These are phyloP conservation scores for Epichloe uncinata DNA, from an alignment of 2,329 filamentous ascomycete genomes.

Conservation along the genomic window DNA sequence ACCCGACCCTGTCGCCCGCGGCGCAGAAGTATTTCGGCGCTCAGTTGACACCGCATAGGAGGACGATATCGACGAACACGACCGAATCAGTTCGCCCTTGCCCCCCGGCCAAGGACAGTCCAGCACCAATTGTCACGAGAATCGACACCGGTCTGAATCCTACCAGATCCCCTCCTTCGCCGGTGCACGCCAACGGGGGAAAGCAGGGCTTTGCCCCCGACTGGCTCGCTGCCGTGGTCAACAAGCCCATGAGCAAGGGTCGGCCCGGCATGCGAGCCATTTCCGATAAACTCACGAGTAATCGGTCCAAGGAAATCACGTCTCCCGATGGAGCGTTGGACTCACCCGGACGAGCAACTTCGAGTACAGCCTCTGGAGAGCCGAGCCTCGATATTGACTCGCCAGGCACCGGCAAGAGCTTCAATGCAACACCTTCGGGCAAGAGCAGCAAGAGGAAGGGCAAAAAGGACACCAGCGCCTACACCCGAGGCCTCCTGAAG, in stretches of 20 bases:
- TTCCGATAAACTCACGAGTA: conserved; percentile 58
- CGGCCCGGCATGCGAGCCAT: conserved; percentile 67
- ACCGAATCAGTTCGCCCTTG: conserved; percentile 39
- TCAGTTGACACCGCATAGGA: conserved; percentile 35
- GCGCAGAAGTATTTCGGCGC: conserved; percentile 58
- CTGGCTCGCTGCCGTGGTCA: conserved; percentile 39
- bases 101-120: conserved; percentile 39
- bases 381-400: conserved; percentile 71
- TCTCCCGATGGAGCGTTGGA: conserved; percentile 38
- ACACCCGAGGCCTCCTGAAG: conserved; percentile 73
- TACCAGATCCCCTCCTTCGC: conserved; percentile 27
- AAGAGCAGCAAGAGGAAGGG: conserved; percentile 51
- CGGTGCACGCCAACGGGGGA: conserved; percentile 20
- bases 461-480: conserved; percentile 97
- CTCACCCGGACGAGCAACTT: conserved; percentile 65
- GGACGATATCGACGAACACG: conserved; percentile 47
- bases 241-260: conserved; percentile 35
- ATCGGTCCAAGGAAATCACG: conserved; percentile 39
- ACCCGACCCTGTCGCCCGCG: conserved; percentile 46
- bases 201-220: conserved; percentile 34
- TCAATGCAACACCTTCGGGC: conserved; percentile 34
- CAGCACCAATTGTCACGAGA: conserved; percentile 45
- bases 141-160: conserved; percentile 33
- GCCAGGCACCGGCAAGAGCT: conserved; percentile 47
- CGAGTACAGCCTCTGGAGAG: conserved; percentile 51